These are phyloP conservation scores for Aspergillus carlsbadensis DNA, from an alignment of 495 filamentous ascomycete genomes.

Conservation along the genomic window DNA sequence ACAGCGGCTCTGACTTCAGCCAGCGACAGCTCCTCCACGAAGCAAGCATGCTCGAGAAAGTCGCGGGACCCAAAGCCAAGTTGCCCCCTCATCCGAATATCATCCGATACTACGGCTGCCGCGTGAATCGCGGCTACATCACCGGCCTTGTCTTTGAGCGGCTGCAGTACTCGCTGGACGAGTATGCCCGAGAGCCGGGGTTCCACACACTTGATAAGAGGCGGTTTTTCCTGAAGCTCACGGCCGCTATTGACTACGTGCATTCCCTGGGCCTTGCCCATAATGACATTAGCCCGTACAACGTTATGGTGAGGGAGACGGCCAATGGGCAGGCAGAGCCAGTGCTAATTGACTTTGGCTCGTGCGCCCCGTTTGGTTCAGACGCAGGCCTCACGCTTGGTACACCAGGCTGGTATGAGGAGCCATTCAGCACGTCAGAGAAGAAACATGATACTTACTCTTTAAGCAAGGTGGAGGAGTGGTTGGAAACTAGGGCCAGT, in stretches of 20 bases:
- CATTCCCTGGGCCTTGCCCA: background rate
- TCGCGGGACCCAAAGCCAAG: too few species aligned
- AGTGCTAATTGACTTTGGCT: conserved; percentile 3
- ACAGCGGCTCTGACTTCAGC: background rate
- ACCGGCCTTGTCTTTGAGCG: background rate
- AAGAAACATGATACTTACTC: background rate
- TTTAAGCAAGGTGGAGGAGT: background rate
- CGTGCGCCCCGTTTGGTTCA: background rate
- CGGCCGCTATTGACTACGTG: background rate
- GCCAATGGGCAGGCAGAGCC: background rate
- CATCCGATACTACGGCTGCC: background rate
- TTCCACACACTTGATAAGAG: background rate
- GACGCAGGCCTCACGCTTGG: background rate
- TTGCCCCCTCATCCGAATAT: background rate
- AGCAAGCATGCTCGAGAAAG: background rate
- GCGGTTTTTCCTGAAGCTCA: background rate
- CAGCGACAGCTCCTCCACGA: background rate
- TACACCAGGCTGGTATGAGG: background rate
- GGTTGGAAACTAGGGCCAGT: background rate
- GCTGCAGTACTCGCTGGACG: background rate
- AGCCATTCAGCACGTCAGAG: background rate
- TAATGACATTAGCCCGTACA: background rate
- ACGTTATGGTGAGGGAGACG: background rate
- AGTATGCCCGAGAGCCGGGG: background rate
- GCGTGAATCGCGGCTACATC: background rate